phyloP scores from a whole-genome alignment of 139 green algal species.

The Coccomyxa sp. region DNA sequence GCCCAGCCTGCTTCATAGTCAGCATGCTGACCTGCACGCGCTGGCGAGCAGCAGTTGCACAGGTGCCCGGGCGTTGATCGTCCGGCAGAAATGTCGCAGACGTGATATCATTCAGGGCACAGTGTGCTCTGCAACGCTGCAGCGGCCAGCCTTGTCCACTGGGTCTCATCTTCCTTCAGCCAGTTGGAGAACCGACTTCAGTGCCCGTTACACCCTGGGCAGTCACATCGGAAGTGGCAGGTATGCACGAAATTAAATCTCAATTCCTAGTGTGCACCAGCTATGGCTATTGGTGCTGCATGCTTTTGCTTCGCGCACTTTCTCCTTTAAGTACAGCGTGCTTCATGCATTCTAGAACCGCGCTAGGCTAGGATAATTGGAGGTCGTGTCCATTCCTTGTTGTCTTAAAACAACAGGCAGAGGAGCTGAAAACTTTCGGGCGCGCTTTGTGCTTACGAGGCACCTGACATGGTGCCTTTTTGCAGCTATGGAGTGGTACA shows the following conservation, averaged over 20 bases:
- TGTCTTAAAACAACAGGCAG: neutral
- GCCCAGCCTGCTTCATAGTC: no score
- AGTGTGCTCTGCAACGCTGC: no score
- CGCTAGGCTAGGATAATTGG: neutral
- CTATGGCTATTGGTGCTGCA: no score
- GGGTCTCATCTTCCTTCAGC: no score
- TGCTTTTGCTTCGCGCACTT: neutral
- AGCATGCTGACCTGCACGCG: no score
- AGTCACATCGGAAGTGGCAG: slow-evolving; percentile 19
- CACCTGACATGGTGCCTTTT: neutral
- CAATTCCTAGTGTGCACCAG: neutral
- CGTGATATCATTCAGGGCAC: no score
- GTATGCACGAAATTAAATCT: no score
- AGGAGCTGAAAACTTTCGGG: neutral
- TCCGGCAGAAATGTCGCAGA: no score
- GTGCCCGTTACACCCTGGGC: neutral
- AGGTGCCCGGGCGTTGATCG: no score
- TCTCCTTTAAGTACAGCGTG: neutral
- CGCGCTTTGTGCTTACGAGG: neutral
- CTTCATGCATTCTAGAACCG: neutral
- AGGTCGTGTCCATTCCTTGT: neutral
- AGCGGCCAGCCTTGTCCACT: no score
- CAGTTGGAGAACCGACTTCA: neutral
- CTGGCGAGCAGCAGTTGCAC: no score
- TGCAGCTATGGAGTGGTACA: slow-evolving; percentile 2